phyloP scores from a whole-genome alignment of 2,329 filamentous ascomycete species.

The Aspergillus neotritici region DNA sequence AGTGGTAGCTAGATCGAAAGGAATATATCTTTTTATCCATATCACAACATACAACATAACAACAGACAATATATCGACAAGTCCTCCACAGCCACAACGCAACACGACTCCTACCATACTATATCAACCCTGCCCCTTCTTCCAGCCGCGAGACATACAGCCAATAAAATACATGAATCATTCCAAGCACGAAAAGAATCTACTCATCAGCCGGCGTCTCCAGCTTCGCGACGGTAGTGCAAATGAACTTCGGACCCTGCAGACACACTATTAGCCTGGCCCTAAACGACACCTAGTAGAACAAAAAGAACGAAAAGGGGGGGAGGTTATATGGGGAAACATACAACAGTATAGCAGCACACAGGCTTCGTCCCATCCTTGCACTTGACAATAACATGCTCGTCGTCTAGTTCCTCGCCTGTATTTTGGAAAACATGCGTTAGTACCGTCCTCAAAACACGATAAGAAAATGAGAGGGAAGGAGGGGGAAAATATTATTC shows the following conservation, averaged over 20 bases:
- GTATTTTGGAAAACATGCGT: neutral
- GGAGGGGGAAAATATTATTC: constrained; percentile 6
- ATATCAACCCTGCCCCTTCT: neutral
- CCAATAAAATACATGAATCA: too few relatives aligned
- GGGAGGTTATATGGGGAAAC: too few relatives aligned
- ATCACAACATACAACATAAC: too few relatives aligned
- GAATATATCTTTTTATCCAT: too few relatives aligned
- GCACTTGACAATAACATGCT: constrained; percentile 23
- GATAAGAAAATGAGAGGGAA: neutral
- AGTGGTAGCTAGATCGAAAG: too few relatives aligned
- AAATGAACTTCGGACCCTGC: constrained; percentile 23
- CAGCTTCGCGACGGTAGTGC: constrained; percentile 18
- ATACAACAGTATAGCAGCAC: constrained; percentile 29
- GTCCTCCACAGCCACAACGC: too few relatives aligned
- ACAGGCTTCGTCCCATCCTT: constrained; percentile 16
- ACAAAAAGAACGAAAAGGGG: neutral
- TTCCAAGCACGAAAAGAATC: neutral
- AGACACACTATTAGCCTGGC: neutral
- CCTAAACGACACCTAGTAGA: neutral
- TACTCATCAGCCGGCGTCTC: constrained; percentile 14
- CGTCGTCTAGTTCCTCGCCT: constrained; percentile 13
- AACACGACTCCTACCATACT: too few relatives aligned
- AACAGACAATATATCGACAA: too few relatives aligned
- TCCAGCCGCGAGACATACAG: constrained; percentile 3
- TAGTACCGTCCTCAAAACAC: constrained; percentile 3